Conservation (phyloP, 1,284 basidiomycete species). For the Ganoderma resinaceum region DNA sequence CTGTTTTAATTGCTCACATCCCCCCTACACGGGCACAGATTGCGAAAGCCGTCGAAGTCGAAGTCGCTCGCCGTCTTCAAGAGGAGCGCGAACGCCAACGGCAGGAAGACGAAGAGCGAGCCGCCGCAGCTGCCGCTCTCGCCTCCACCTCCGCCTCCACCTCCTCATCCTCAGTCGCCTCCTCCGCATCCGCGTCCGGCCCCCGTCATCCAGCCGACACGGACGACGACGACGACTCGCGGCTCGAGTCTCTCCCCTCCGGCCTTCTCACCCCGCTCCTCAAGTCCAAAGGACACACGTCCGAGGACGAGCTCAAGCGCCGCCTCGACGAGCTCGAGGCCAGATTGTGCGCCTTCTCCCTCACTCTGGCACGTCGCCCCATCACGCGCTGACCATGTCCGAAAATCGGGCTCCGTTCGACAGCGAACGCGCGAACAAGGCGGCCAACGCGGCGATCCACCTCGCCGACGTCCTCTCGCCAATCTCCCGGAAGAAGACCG, state of each 20-base stretch:
- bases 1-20: neutral
- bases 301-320: constrained; percentile 68
- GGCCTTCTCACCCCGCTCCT: constrained; percentile 68
- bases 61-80: constrained; percentile 71
- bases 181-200: constrained; percentile 13
- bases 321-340: constrained; percentile 72
- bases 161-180: constrained; percentile 7
- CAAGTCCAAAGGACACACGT: constrained; percentile 37
- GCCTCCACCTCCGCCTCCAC: constrained; percentile 12
- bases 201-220: neutral
- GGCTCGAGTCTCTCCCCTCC: constrained; percentile 48
- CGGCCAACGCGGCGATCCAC: constrained; percentile 63
- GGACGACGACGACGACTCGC: constrained; percentile 15
- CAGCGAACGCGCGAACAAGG: constrained; percentile 67
- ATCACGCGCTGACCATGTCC: constrained; percentile 18
- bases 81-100: constrained; percentile 57
- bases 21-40: constrained; percentile 52
- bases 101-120: constrained; percentile 25
- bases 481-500: constrained; percentile 75
- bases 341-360: constrained; percentile 61
- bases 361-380: constrained; percentile 8
- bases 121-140: neutral
- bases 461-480: constrained; percentile 70
- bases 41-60: constrained; percentile 71
- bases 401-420: constrained; percentile 16